phyloP scores from a whole-genome alignment of 495 filamentous ascomycete genomes.

The Penicillium simplicissimum region DNA sequence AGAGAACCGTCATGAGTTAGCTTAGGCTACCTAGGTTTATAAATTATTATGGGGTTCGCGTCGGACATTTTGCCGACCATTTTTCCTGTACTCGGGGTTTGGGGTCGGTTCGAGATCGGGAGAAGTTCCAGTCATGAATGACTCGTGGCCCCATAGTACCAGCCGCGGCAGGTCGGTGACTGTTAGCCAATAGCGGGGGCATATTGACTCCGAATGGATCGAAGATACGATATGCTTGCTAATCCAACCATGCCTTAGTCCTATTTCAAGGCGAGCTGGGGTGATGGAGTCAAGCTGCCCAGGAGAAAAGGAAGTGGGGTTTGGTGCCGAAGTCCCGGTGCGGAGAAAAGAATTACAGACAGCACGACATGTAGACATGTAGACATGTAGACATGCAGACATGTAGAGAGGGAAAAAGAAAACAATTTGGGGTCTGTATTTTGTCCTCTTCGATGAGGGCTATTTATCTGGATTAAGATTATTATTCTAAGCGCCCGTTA shows the following conservation, averaged over 20 bases:
- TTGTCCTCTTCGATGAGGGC: too few relatives aligned
- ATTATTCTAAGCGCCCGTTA: too few relatives aligned
- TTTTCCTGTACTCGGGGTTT: background rate
- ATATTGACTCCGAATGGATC: background rate
- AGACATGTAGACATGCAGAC: too few relatives aligned
- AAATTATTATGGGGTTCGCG: background rate
- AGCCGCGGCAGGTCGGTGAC: conserved; percentile 12
- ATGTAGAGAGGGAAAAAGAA: too few relatives aligned
- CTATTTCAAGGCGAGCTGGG: too few relatives aligned
- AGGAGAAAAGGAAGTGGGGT: conserved; percentile 8
- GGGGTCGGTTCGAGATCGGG: background rate
- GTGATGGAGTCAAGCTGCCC: background rate
- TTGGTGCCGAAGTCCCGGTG: conserved; percentile 30
- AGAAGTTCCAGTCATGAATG: conserved; percentile 13
- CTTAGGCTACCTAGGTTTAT: conserved; percentile 7
- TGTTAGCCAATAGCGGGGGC: conserved; percentile 13
- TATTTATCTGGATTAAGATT: too few relatives aligned
- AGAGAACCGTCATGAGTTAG: conserved; percentile 1
- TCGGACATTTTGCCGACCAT: conserved; percentile 19
- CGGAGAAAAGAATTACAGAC: conserved; percentile 10
- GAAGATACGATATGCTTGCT: background rate
- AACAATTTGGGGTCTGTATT: too few relatives aligned
- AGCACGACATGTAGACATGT: too few relatives aligned
- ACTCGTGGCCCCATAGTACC: too few relatives aligned
- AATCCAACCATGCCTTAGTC: background rate